phyloP scores from a whole-genome alignment of 225 moss, liverwort and hornwort genomes.

The Sphagnum tenellum region DNA sequence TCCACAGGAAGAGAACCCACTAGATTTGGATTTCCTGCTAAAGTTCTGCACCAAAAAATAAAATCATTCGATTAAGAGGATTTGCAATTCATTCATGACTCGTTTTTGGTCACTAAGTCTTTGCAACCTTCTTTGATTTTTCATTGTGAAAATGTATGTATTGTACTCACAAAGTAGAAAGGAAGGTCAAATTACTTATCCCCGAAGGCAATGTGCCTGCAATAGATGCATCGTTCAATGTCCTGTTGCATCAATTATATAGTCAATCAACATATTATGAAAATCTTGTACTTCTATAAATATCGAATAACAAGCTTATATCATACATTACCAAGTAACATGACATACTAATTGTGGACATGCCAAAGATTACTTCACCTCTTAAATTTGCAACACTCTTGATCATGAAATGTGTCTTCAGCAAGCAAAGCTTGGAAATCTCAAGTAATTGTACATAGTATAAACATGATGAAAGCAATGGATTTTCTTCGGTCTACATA shows the following conservation, averaged over 20 bases:
- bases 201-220: conserved; percentile 2
- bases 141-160: not conserved
- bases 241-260: not conserved
- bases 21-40: conserved; percentile 19
- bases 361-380: not conserved
- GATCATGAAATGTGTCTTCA: not conserved
- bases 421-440: too few relatives aligned
- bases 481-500: too few relatives aligned
- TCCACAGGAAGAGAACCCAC: conserved; percentile 18
- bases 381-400: not conserved
- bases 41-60: conserved; percentile 7
- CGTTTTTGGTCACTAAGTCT: not conserved
- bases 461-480: too few relatives aligned
- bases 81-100: too few relatives aligned
- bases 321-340: too few relatives aligned
- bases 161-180: not conserved
- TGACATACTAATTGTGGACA: too few relatives aligned
- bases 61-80: not conserved
- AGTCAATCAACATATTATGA: not conserved
- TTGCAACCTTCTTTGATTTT: not conserved
- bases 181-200: not conserved
- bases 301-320: not conserved
- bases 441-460: too few relatives aligned
- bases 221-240: not conserved
- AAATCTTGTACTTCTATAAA: not conserved